Evolutionary conservation across 2,329 filamentous ascomycete genomes (phyloP).

Genomic region (Bertia moriformis): DNA sequence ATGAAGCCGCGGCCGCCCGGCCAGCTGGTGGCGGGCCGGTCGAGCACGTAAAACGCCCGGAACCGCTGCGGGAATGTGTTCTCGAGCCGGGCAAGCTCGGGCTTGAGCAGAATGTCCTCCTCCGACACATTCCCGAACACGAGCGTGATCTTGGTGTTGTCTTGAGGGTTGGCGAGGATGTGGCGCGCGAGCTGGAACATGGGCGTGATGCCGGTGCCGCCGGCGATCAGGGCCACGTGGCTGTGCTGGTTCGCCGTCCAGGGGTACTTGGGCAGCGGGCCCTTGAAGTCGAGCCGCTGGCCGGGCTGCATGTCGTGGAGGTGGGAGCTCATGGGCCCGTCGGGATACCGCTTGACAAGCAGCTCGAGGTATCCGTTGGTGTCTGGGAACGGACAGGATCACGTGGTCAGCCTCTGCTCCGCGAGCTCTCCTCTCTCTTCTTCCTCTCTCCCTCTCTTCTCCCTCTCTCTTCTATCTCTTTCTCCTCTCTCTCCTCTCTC

Average conservation of each 20-base stretch:
- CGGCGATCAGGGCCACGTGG: conserved; percentile 62
- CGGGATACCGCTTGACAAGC: conserved; percentile 79
- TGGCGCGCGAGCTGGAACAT: conserved; percentile 89
- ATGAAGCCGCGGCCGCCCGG: conserved; percentile 65
- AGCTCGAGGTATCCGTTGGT: conserved; percentile 72
- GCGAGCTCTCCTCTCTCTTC: no score
- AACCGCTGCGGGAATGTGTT: conserved; percentile 92
- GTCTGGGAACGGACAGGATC: conserved; percentile 29
- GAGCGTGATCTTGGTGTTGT: conserved; percentile 95
- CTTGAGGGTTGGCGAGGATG: conserved; percentile 91
- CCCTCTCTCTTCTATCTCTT: no score
- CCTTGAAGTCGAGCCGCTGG: conserved; percentile 81
- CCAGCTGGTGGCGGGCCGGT: conserved; percentile 72
- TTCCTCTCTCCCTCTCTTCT: no score
- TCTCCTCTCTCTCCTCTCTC: no score
- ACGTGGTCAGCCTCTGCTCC: no score
- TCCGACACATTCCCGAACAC: conserved; percentile 83
- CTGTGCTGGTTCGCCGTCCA: conserved; percentile 88
- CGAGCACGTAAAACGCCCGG: conserved; percentile 84
- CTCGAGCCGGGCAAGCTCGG: conserved; percentile 73
- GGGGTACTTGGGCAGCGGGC: conserved; percentile 87
- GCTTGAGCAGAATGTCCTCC: conserved; percentile 81
- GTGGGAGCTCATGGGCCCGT: conserved; percentile 83
- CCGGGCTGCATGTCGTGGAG: conserved; percentile 71
- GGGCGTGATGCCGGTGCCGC: conserved; percentile 90